Base-by-base conservation (phyloP, 2,329 filamentous ascomycete genomes). In the Xylariaceae sp. region DNA sequence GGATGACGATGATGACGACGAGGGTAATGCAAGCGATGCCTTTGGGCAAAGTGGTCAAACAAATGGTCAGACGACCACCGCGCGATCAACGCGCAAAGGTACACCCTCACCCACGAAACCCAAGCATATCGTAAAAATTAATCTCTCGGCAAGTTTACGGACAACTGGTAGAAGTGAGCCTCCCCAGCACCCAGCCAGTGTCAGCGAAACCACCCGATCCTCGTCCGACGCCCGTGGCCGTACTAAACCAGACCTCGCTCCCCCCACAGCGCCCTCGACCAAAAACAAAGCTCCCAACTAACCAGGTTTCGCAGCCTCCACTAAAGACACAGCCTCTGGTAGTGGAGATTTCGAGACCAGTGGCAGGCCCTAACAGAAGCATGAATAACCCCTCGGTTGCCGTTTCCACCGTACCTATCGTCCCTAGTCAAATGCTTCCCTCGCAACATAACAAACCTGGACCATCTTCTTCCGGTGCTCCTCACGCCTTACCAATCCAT, bases 1-100 rank as follows among this genome's bases (percentile, higher is more conserved):
- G 33, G 57, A 55, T 48, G 56, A 60, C 5, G 60, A 58, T 9
- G 57, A 61, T 18, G 57, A 59, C n/a, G 60, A 54, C 4, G 22
- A 28, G 22, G 22, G 22, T 28, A 28, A 28, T 28, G 22, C 22
- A 28, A 28, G 22, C 22, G 22, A 28, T 28, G 22, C 22, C 4
- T 28, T 28, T 28, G 22, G 22, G 22, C 4, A 28, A 7, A 28
- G 22, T 28, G 22, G 22, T 3, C 47, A 53, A 28, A 42, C 40
- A 7, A 28, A 7, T 28, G 22, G 22, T 3, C 47, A 53, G 34
- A 42, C 40, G 18, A n/a, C 45, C 41, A 9, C 14, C 22, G 28
- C 50, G 36, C 42, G 42, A 50, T 14, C 33, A 38, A 50, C 45
- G 33, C 18, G 31, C 36, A 54, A 51, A 58, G 56, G 56, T 58